Base-by-base conservation (phyloP, 2,329 filamentous ascomycete species). In the Exophiala sp. region DNA sequence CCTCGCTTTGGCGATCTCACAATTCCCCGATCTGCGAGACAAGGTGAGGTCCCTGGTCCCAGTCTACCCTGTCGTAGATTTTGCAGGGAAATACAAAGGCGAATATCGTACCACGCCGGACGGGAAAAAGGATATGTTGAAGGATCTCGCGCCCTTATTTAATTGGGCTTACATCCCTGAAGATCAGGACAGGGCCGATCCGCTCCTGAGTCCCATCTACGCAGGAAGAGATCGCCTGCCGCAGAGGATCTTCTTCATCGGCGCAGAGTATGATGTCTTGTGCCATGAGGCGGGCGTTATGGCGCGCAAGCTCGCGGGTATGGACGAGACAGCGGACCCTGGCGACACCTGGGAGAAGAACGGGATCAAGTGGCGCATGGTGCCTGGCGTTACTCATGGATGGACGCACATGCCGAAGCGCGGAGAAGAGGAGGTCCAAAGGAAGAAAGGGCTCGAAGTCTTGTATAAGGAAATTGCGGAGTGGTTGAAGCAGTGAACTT, bases 41-140 rank as follows among this genome's bases (percentile, higher is more conserved):
- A 59, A 58, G 9, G 50, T 71, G 10, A 57, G 61, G 3, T 74
- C 70, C 0, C 65, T 69, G 0, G 59, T 76, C 6, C 63, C 70
- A 2, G 63, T 74, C 37, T 78, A 75, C 52, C 70, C 74, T 1
- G 62, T 70, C 2, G 61, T 70, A 4, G 73, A 77, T 57, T 68
- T 70, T 18, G 64, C 63, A 3, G 56, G 69, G 10, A 38, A 59
- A 1, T 40, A 58, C 5, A 56, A 61, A n/a, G 51, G 61, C 35
- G 68, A 71, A 54, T 35, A 58, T 18, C 47, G 54, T 21, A 52
- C 59, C 45, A 30, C 54, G 9, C 46, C 38, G 13, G 55, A 52
- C 37, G 62, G 57, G 2, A 57, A 58, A 18, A 37, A n/a, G 11
- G 61, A 65, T 3, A 29, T 21, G 0, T 23, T 71, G 30, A 55